These are phyloP conservation scores for Debaryomyces nepalensis DNA, from an alignment of 1,139 yeast species.

Conservation along the genomic window DNA sequence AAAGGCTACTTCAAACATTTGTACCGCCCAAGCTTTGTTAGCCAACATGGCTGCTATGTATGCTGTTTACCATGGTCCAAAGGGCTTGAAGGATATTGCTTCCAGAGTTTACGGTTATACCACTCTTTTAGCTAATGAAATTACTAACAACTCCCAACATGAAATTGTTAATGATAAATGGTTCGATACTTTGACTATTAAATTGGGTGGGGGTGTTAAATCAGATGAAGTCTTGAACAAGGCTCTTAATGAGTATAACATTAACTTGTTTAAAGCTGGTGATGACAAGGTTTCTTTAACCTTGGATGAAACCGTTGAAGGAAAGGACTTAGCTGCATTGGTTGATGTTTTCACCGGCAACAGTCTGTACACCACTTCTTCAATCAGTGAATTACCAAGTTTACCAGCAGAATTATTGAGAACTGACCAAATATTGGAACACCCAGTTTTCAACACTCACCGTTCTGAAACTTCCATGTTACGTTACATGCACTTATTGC, in stretches of 20 bases:
- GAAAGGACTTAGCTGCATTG: conserved; percentile 62
- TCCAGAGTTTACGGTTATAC: conserved; percentile 78
- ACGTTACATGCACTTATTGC: conserved; percentile 84
- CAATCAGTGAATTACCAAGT: conserved; percentile 46
- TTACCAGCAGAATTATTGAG: conserved; percentile 62
- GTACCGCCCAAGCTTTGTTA: conserved; percentile 95
- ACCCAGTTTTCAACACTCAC: conserved; percentile 82
- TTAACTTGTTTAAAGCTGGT: conserved; percentile 76
- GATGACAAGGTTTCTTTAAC: conserved; percentile 70
- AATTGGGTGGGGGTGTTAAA: conserved; percentile 52
- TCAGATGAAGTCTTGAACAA: conserved; percentile 59
- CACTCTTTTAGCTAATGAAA: conserved; percentile 65
- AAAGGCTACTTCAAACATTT: conserved; percentile 95
- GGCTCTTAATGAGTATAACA: conserved; percentile 66
- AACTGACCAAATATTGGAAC: conserved; percentile 64
- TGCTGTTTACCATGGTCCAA: conserved; percentile 95
- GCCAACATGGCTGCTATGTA: conserved; percentile 97
- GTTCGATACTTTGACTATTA: conserved; percentile 87
- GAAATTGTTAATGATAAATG: conserved; percentile 61
- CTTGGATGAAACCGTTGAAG: conserved; percentile 83
- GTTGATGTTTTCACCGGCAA: conserved; percentile 59
- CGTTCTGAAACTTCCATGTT: conserved; percentile 95
- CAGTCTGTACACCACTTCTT: conserved; percentile 19
- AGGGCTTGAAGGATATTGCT: conserved; percentile 84
- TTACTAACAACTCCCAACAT: conserved; percentile 49